phyloP scores from a whole-genome alignment of 2,329 filamentous ascomycete genomes.

The Chrysoporthe cubensis region DNA sequence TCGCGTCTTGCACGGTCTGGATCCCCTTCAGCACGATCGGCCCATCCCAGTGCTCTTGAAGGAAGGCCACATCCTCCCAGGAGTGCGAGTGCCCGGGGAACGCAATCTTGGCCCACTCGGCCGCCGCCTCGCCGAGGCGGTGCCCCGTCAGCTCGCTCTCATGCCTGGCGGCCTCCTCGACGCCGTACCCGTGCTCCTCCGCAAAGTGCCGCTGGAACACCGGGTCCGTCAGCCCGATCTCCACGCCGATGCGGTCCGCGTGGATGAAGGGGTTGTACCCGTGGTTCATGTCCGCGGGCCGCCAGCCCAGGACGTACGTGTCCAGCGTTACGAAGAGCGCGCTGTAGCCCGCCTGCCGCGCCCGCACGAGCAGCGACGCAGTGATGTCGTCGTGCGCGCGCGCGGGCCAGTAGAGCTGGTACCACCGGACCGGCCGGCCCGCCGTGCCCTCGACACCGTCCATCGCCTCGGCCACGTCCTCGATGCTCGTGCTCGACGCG shows the following conservation, averaged over 20 bases:
- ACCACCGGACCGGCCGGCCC: constrained; percentile 46
- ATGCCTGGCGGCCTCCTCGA: constrained; percentile 42
- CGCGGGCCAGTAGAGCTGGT: constrained; percentile 62
- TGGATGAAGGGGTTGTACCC: constrained; percentile 26
- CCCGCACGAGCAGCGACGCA: constrained; percentile 51
- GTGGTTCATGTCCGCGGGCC: constrained; percentile 43
- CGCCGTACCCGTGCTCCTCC: constrained; percentile 21
- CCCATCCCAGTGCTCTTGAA: constrained; percentile 60
- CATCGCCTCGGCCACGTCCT: constrained; percentile 49
- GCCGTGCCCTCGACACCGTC: constrained; percentile 30
- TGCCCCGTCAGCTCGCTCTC: constrained; percentile 52
- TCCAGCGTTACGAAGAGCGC: constrained; percentile 64
- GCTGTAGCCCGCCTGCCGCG: constrained; percentile 50
- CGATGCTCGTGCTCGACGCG: constrained; percentile 60
- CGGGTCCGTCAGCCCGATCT: constrained; percentile 26
- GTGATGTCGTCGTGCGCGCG: constrained; percentile 57
- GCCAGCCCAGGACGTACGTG: constrained; percentile 59
- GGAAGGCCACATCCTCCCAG: constrained; percentile 70
- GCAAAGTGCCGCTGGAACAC: constrained; percentile 17
- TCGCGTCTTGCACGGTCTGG: constrained; percentile 68
- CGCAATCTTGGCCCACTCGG: constrained; percentile 58
- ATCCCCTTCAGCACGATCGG: constrained; percentile 71
- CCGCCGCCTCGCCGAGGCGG: constrained; percentile 57
- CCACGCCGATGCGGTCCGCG: constrained; percentile 25
- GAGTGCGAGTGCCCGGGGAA: constrained; percentile 61